A percentile compares a stretch with the other conserved stretches of the same genome.
Conservation (phyloP, 208 protist species). For the Acanthamoeba divionensis region DNA sequence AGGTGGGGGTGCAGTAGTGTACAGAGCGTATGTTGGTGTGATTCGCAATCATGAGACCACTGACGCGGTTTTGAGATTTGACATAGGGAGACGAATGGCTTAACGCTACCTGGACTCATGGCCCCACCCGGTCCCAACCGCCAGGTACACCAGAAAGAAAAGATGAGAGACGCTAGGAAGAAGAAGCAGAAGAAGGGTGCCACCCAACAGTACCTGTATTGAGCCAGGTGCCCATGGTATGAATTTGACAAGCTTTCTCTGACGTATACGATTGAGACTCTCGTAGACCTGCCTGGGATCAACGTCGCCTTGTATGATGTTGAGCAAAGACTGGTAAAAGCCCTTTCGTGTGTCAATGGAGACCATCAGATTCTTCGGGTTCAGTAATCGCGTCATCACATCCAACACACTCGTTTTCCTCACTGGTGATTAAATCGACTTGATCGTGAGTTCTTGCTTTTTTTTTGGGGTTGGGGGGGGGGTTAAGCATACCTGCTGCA, state of each 20-base stretch:
- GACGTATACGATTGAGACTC: slow-evolving; percentile 96
- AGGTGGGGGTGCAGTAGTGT: not conserved
- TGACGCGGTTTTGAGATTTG: slow-evolving; percentile 94
- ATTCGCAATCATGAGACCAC: slow-evolving; percentile 98
- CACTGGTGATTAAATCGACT: too few species aligned
- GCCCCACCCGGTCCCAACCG: not conserved
- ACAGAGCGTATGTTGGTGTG: slow-evolving; percentile 93
- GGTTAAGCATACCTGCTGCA: not conserved
- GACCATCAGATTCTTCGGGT: slow-evolving; percentile 91
- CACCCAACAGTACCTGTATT: slow-evolving; percentile 73
- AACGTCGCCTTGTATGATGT: slow-evolving; percentile 99
- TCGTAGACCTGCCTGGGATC: slow-evolving; percentile 96
- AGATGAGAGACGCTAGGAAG: slow-evolving; percentile 52
- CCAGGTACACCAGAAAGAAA: slow-evolving; percentile 58
- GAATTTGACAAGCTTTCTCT: slow-evolving; percentile 95
- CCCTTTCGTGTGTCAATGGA: slow-evolving; percentile 75
- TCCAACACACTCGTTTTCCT: slow-evolving; percentile 99
- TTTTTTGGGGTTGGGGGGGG: not conserved
- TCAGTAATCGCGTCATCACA: slow-evolving; percentile 98
- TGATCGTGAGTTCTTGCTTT: too few species aligned
- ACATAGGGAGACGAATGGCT: slow-evolving; percentile 92
- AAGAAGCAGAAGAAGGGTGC: slow-evolving; percentile 36
- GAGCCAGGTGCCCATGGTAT: slow-evolving; percentile 96
- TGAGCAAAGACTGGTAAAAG: slow-evolving; percentile 97
- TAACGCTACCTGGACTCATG: slow-evolving; percentile 93